Base-by-base conservation (phyloP, 805 yeast species). In the Candida hispaniensis region DNA sequence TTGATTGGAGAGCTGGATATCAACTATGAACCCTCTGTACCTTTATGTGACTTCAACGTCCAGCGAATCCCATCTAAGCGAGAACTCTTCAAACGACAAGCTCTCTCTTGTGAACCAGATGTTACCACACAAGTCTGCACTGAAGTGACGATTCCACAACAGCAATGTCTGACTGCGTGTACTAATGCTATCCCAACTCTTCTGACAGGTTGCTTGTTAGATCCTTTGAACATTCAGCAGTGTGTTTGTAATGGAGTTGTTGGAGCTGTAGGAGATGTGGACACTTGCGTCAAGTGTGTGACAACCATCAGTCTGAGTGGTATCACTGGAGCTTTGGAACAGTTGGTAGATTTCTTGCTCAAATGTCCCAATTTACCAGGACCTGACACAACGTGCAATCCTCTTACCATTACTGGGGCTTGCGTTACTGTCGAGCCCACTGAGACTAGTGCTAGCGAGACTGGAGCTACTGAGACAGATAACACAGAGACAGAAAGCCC, bases 211-310 rank as follows among this genome's bases (percentile, higher is more conserved):
- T n/a, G n/a, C n/a, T 30, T 14, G 14, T 30, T 20, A 15, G 23
- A 12, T 30, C 34, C 3, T 21, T 7, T 30, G 9, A 26, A 26
- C 5, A 12, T 30, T 19, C 15, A 6, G 12, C 4, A 5, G 7
- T 30, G 34, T 15, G 17, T 30, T 15, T 30, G 34, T 21, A 30
- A 30, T 22, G 4, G 26, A 11, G 16, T 30, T 6, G 34, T 26
- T 9, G 26, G 19, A 2, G 11, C 14, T 10, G 11, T 26, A 7
- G 22, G 26, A 3, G 26, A 25, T 7, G 34, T 30, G 7, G 34
- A 15, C 10, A 25, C 20, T 25, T 30, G 34, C 22, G 22, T 30
- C 26, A 25, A 30, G 25, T 30, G 34, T 21, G 6, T 30, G 4
- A 21, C 34, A 8, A 30, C 22, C 12, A 21, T 30, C 11, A 26